phyloP scores from a whole-genome alignment of 345 rosid genomes.

The Lenwebbia sp. region DNA sequence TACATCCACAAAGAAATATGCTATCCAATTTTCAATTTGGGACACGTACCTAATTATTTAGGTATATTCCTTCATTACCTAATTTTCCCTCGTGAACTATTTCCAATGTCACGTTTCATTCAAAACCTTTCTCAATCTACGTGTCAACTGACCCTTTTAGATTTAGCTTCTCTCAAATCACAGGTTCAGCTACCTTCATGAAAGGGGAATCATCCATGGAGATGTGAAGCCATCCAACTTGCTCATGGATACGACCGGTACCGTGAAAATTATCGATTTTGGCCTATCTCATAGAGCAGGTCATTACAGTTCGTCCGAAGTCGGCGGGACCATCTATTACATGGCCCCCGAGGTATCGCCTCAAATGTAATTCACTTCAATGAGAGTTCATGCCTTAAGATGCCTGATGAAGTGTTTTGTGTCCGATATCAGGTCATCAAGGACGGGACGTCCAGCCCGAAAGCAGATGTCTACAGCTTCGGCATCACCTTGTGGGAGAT shows the following conservation, averaged over 20 bases:
- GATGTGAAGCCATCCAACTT: not conserved
- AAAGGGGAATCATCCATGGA: not conserved
- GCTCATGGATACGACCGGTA: not conserved
- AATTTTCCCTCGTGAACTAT: not conserved
- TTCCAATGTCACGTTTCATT: not conserved
- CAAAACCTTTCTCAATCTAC: not conserved
- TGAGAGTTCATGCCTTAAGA: not conserved
- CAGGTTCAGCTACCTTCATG: not conserved
- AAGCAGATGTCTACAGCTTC: not conserved
- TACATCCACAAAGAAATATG: too few relatives aligned
- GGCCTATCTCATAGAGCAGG: not conserved
- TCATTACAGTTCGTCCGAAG: not conserved
- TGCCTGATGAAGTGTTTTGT: not conserved
- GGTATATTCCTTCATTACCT: too few relatives aligned
- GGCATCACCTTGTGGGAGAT: not conserved
- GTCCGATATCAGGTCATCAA: not conserved
- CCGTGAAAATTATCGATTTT: not conserved
- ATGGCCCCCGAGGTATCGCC: not conserved
- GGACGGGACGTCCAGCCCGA: not conserved
- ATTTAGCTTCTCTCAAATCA: not conserved
- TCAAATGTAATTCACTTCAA: not conserved
- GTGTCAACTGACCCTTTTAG: not conserved
- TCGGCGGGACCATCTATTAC: not conserved
- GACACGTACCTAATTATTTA: too few relatives aligned
- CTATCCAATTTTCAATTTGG: too few relatives aligned